Percentiles rank a stretch among this genome's conserved stretches.
Conservation (phyloP, 163 green algal species). For the Chlamydomonas reinhardtii region DNA sequence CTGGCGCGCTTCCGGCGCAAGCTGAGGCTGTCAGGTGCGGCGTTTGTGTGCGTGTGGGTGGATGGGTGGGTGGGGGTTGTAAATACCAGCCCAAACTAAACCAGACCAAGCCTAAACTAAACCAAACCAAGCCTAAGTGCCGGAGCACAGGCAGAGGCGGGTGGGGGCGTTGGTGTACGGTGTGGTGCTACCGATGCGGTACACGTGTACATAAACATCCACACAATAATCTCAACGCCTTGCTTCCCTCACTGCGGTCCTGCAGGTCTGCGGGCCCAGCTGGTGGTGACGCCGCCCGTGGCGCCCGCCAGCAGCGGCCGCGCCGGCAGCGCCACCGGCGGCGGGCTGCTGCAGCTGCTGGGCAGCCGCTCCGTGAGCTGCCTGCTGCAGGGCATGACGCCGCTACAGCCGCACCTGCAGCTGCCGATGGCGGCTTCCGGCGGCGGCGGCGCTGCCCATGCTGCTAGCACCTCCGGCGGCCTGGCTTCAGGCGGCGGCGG, state of each 20-base stretch:
- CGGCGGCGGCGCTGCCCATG: background rate
- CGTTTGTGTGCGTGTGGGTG: slow-evolving; percentile 17
- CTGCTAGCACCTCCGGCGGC: background rate
- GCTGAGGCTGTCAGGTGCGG: slow-evolving; percentile 59
- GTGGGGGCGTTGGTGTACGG: too few species aligned
- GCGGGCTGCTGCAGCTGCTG: background rate
- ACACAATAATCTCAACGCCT: too few species aligned
- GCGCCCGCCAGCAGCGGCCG: background rate
- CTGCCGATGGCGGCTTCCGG: too few species aligned
- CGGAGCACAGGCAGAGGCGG: too few species aligned
- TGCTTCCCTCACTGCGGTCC: too few species aligned
- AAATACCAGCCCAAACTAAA: too few species aligned
- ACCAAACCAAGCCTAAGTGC: too few species aligned
- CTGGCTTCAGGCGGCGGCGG: background rate
- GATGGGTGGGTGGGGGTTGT: background rate
- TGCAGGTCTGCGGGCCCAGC: slow-evolving; percentile 52
- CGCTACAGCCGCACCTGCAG: background rate
- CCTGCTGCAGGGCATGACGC: background rate
- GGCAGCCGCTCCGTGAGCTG: background rate
- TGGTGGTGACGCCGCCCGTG: slow-evolving; percentile 15
- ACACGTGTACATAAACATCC: background rate
- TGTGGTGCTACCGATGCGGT: too few species aligned
- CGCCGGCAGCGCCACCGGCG: background rate
- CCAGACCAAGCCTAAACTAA: too few species aligned
- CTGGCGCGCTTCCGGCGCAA: slow-evolving; percentile 41